A percentile compares a stretch with the other conserved stretches of the same genome.
phyloP scores from a whole-genome alignment of 352 stramenopile species.

The Phytopythium aichiense region DNA sequence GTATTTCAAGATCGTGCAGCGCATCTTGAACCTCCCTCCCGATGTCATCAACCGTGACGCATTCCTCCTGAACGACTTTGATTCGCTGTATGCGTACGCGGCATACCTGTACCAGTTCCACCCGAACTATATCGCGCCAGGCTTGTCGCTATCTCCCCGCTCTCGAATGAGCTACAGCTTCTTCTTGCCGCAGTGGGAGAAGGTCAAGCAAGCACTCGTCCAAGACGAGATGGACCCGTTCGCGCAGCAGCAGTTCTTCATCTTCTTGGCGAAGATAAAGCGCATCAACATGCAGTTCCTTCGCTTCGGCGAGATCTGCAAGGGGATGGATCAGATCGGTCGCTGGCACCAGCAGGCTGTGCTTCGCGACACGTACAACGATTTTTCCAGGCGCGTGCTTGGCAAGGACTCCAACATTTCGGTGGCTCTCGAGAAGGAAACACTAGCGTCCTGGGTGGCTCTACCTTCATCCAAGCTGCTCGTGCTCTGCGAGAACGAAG shows the following conservation, averaged over 20 bases:
- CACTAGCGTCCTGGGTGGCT: conserved; percentile 50
- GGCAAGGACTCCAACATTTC: conserved; percentile 75
- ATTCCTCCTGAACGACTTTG: conserved; percentile 72
- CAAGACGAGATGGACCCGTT: conserved; percentile 63
- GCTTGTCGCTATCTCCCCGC: conserved; percentile 33
- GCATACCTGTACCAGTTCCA: conserved; percentile 68
- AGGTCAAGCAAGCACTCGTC: conserved; percentile 50
- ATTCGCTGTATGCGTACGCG: conserved; percentile 60
- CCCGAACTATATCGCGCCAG: conserved; percentile 52
- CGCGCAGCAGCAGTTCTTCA: conserved; percentile 69
- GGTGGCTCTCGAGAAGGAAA: conserved; percentile 64
- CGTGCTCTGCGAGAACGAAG: conserved; percentile 48
- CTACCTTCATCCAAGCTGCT: conserved; percentile 47
- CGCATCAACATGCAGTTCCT: conserved; percentile 59
- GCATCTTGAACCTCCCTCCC: conserved; percentile 43
- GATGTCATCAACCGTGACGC: conserved; percentile 65
- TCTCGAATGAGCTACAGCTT: conserved; percentile 61
- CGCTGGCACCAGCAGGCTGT: conserved; percentile 47
- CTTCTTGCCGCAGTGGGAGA: conserved; percentile 58
- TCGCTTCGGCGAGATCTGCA: conserved; percentile 51
- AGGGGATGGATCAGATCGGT: conserved; percentile 40
- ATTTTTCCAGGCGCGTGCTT: conserved; percentile 57
- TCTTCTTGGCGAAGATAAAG: conserved; percentile 67
- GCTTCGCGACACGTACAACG: conserved; percentile 51
- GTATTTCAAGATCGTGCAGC: conserved; percentile 67